Evolutionary conservation across 2,329 filamentous ascomycete genomes (phyloP).

Genomic region (Neodidymelliopsis sp.): DNA sequence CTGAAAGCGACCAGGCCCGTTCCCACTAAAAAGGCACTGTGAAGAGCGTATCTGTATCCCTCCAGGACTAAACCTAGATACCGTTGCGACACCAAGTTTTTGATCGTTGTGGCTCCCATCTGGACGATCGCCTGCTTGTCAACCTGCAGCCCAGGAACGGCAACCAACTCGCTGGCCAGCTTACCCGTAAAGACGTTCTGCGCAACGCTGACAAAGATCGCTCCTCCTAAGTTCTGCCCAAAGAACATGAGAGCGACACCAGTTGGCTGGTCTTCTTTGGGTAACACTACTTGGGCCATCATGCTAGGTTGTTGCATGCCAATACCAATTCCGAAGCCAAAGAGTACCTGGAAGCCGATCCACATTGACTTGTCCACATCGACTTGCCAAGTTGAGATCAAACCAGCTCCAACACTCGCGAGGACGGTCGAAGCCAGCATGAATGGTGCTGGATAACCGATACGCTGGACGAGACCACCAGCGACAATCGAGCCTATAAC

Average conservation of each 20-base stretch:
- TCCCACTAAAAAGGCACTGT: constrained; percentile 2
- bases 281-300: constrained; percentile 49
- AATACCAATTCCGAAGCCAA: constrained; percentile 46
- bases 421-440: constrained; percentile 44
- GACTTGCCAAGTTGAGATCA: constrained; percentile 49
- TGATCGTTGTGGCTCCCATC: constrained; percentile 2
- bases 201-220: constrained; percentile 52
- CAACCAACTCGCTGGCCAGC: constrained; percentile 16
- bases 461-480: constrained; percentile 43
- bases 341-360: constrained; percentile 34
- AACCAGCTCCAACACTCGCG: constrained; percentile 49
- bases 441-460: constrained; percentile 55
- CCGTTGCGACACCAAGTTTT: not conserved
- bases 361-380: constrained; percentile 32
- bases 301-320: constrained; percentile 52
- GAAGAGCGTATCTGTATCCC: not conserved
- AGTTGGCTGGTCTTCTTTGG: constrained; percentile 43
- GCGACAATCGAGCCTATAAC: constrained; percentile 24
- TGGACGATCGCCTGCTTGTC: not conserved
- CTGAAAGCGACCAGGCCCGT: constrained; percentile 2
- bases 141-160: constrained; percentile 13
- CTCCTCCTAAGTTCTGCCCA: constrained; percentile 52
- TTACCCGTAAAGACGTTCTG: constrained; percentile 42
- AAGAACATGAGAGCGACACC: constrained; percentile 49
- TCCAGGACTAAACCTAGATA: not conserved